A percentile compares a stretch with the other conserved stretches of the same genome.
Conservation (phyloP, 106 monocot species). For the Alisma plantagoaquatica region DNA sequence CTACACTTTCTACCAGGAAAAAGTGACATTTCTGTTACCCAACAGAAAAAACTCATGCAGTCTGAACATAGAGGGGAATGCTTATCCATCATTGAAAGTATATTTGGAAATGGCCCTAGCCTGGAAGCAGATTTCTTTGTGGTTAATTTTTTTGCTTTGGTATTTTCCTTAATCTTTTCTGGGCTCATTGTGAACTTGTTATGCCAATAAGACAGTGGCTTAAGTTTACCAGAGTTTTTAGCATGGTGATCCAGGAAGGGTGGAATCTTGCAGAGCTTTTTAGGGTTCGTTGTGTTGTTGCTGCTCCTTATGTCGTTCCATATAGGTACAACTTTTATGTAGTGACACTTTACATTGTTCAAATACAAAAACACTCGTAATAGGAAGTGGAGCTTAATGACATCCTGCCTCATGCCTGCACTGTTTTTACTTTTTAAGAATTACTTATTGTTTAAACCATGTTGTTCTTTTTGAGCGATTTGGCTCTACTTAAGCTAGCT, state of each 20-base stretch:
- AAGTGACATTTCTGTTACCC: conserved; percentile 20
- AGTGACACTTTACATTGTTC: too few relatives aligned
- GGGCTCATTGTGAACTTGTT: too few relatives aligned
- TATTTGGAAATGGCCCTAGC: conserved; percentile 50
- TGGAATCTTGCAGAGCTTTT: conserved; percentile 79
- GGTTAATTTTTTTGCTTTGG: conserved; percentile 94
- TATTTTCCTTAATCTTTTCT: too few relatives aligned
- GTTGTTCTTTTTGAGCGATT: too few relatives aligned
- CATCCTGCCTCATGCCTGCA: too few relatives aligned
- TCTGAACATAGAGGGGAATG: conserved; percentile 55
- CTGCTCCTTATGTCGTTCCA: conserved; percentile 75
- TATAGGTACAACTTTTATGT: too few relatives aligned
- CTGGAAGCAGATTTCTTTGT: conserved; percentile 56
- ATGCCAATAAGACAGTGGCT: not conserved
- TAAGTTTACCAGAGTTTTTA: too few relatives aligned
- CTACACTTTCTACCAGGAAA: conserved; percentile 19
- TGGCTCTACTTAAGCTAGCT: too few relatives aligned
- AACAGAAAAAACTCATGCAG: conserved; percentile 43
- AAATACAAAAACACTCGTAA: too few relatives aligned
- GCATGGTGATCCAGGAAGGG: conserved; percentile 55
- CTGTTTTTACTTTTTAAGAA: too few relatives aligned
- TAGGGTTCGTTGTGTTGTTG: conserved; percentile 45
- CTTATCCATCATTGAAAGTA: conserved; percentile 36
- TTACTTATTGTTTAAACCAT: too few relatives aligned
- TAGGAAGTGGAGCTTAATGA: too few relatives aligned